Evolutionary conservation across 2,329 filamentous ascomycete species (phyloP).

Genomic region (Trichoderma breve): DNA sequence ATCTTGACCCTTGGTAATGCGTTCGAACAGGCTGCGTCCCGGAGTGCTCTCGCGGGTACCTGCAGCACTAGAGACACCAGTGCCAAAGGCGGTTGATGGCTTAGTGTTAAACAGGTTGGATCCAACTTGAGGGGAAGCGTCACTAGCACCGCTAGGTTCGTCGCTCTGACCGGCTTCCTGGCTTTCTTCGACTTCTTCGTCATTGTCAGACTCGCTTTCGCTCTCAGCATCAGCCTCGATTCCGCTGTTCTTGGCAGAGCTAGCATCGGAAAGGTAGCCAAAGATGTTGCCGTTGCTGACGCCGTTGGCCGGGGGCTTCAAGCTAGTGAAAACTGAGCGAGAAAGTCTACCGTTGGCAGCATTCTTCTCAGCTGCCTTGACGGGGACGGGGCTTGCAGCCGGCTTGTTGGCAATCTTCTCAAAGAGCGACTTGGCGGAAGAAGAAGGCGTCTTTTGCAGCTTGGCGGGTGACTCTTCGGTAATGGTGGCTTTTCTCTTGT

Average conservation of each 20-base stretch:
- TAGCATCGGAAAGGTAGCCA: slow-evolving; percentile 56
- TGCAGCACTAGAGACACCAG: slow-evolving; percentile 37
- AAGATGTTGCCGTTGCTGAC: slow-evolving; percentile 49
- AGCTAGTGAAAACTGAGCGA: slow-evolving; percentile 43
- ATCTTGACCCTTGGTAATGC: slow-evolving; percentile 50
- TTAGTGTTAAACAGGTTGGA: slow-evolving; percentile 32
- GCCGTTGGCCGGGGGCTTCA: slow-evolving; percentile 33
- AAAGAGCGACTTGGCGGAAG: slow-evolving; percentile 55
- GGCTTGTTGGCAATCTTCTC: slow-evolving; percentile 57
- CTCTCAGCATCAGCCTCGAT: slow-evolving; percentile 48
- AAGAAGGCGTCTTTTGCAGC: slow-evolving; percentile 50
- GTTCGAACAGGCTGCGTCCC: slow-evolving; percentile 54
- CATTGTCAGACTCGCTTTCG: slow-evolving; percentile 35
- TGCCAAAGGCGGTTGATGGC: slow-evolving; percentile 29
- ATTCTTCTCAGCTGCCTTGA: slow-evolving; percentile 26
- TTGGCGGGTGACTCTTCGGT: slow-evolving; percentile 49
- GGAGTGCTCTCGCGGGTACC: slow-evolving; percentile 46
- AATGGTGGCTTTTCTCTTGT: slow-evolving; percentile 51
- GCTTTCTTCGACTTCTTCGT: slow-evolving; percentile 36
- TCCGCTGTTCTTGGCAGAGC: slow-evolving; percentile 54
- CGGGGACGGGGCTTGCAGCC: slow-evolving; percentile 34
- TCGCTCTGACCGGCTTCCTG: slow-evolving; percentile 45
- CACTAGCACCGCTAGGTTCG: slow-evolving; percentile 41
- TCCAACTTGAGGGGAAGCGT: slow-evolving; percentile 37
- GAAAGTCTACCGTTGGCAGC: slow-evolving; percentile 39